Evolutionary conservation across 1,284 basidiomycete genomes (phyloP), one percentile per base, ranked within the genome.

Genomic region (Pseudozyma hubeiensis): DNA sequence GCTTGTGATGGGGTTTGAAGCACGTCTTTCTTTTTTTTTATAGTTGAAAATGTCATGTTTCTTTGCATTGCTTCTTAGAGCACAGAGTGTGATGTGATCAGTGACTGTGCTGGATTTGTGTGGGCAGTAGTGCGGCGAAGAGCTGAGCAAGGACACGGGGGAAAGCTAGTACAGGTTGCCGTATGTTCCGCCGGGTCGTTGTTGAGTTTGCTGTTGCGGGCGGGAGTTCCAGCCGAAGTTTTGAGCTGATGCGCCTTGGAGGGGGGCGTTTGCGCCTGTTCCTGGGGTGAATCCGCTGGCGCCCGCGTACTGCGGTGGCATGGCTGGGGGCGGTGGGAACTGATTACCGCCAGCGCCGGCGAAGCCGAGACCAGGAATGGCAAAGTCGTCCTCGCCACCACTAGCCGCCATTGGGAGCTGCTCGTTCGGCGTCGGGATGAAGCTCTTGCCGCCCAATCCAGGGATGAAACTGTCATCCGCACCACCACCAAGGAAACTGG

Each of bases 401-500:
- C 47, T 35, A 5, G 17, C 41, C 1, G 1, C 9, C 16, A 19
- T 4, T 33, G 35, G 5, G 17, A 16, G 30, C 14, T 33, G 11
- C 11, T 41, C n/a, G 40, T 13, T 41, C 7, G 9, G 11, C 19
- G 54, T 52, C 14, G 66, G 66, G 24, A 62, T 59, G n/a, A 65
- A 65, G 39, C 43, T 50, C 34, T 53, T 58, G 1, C 24, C 51
- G 4, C 61, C 67, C 8, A 64, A 19, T n/a, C 68, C 68, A 2
- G 68, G 68, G 19, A 71, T 71, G 49, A 71, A 71, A 39, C 63
- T 64, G 16, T 71, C 68, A 24, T 64, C 60, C 10, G 30, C 55
- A 7, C 33, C 50, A 16, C n/a, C 31, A 11, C 9, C 34, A 1
- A 63, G 14, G 45, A 61, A 61, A 1, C 11, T 30, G 1, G 14